Base-by-base conservation (phyloP, 768 basidiomycete species). In the Termitomyces sp. region DNA sequence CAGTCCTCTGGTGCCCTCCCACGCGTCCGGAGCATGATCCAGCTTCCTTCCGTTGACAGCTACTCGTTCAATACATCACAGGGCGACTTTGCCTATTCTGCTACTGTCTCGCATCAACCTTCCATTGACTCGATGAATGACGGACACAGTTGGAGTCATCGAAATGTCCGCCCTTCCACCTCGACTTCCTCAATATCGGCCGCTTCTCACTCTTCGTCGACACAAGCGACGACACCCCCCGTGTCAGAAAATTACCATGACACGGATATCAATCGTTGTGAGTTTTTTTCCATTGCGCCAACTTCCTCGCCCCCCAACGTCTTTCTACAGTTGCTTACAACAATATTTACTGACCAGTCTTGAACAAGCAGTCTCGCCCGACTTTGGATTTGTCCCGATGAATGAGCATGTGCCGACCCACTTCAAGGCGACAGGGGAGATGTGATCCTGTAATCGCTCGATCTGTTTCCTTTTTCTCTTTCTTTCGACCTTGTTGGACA, bases 361-460 rank as follows among this genome's bases (percentile, higher is more conserved):
- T 72, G 62, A 65, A 65, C 63, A 61, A 68, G 59, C 74, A 87
- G 89, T 87, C 81, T 88, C 88, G 67, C 89, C 89, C 73, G 88
- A 90, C 79, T 90, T 89, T 77, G 90, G 87, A 60, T 91, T 84
- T 75, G 88, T 90, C 67, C 78, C 81, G 66, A 87, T 90, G 87
- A 88, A 85, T 72, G 88, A 89, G 69, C 86, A 90, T 67, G 72
- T 89, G 56, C 80, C 83, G 54, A 77, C 79, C 64, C 79, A 82
- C 64, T 86, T 85, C 74, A 86, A 87, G 66, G 70, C 77, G 59
- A 66, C 77, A 45, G 77, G 77, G 62, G 83, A 81, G 65, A 77
- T 80, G 66, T 84, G 60, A 73, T 61, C 55, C 55, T 42, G 4
- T 9, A 41, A n/a, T 41, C 34, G 68, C 68, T 48, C 41, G 58